Conservation (phyloP, 2,329 filamentous ascomycete genomes). For the Cryoendolithus antarcticus region DNA sequence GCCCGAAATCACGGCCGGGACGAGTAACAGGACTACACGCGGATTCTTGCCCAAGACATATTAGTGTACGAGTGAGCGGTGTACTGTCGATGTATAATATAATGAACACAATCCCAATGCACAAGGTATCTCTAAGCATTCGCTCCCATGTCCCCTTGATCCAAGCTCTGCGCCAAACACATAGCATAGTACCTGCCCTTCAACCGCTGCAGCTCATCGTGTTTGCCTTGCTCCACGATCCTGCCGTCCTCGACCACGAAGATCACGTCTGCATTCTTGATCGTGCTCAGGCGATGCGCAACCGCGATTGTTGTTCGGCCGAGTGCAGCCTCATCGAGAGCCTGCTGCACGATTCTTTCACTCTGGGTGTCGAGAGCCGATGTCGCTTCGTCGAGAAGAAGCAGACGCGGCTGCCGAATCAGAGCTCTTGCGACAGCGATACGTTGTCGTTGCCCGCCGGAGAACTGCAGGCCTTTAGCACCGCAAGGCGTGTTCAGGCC, state of each 20-base stretch:
- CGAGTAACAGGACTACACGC: too few relatives aligned
- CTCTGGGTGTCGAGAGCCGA: conserved; percentile 11
- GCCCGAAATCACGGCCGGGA: too few relatives aligned
- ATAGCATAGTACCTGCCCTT: conserved; percentile 29
- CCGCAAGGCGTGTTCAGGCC: conserved; percentile 12
- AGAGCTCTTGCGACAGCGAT: conserved; percentile 14
- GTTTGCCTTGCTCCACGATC: conserved; percentile 27
- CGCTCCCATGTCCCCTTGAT: too few relatives aligned
- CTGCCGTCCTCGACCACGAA: conserved; percentile 28
- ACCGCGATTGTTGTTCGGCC: conserved; percentile 29
- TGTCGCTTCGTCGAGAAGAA: conserved; percentile 16
- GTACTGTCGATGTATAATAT: too few relatives aligned
- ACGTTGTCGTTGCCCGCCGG: conserved; percentile 15
- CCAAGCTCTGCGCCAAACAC: conserved; percentile 20
- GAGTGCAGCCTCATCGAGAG: conserved; percentile 19
- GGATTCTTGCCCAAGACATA: too few relatives aligned
- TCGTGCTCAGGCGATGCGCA: conserved; percentile 32
- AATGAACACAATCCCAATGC: too few relatives aligned
- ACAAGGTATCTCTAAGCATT: too few relatives aligned
- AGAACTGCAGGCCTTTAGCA: conserved; percentile 12
- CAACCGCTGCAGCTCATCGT: conserved; percentile 24
- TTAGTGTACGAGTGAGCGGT: too few relatives aligned
- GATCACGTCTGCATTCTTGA: conserved; percentile 29
- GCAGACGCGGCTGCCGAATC: conserved; percentile 10
- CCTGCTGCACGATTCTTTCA: conserved; percentile 16